These are phyloP conservation scores for Beauveria varroae DNA, from an alignment of 2,329 filamentous ascomycete genomes.

Conservation along the genomic window DNA sequence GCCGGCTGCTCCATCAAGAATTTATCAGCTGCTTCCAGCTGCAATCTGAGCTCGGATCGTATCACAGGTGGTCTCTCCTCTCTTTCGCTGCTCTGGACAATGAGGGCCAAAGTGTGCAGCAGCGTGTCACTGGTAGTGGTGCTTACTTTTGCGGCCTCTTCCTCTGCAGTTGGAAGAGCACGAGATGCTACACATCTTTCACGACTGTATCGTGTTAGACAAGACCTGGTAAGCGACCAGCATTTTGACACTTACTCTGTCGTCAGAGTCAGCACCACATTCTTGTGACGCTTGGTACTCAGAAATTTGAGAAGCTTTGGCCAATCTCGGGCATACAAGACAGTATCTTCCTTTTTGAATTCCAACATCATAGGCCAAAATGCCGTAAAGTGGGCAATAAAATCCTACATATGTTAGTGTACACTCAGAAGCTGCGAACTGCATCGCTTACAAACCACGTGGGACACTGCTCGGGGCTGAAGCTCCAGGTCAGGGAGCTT, in stretches of 20 bases:
- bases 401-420: conserved; percentile 21
- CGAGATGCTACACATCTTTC: background rate
- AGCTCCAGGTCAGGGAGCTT: conserved; percentile 29
- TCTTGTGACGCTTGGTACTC: conserved; percentile 13
- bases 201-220: background rate
- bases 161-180: background rate
- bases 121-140: background rate
- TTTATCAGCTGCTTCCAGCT: conserved; percentile 20
- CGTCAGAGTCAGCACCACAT: conserved; percentile 19
- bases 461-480: conserved; percentile 31
- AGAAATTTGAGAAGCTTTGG: conserved; percentile 23
- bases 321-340: conserved; percentile 22
- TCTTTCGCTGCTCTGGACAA: background rate
- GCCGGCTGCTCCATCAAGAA: conserved; percentile 21
- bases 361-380: conserved; percentile 33
- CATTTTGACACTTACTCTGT: conserved; percentile 12
- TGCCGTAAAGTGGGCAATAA: conserved; percentile 33
- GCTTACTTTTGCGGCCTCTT: background rate
- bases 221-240: background rate
- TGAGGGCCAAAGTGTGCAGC: conserved; percentile 1
- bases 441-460: conserved; percentile 36
- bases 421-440: background rate
- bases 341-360: conserved; percentile 27
- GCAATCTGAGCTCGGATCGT: conserved; percentile 15
- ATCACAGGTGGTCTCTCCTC: conserved; percentile 10